Conservation (phyloP, 345 rosid genomes). For the Schrenkiella parvula region DNA sequence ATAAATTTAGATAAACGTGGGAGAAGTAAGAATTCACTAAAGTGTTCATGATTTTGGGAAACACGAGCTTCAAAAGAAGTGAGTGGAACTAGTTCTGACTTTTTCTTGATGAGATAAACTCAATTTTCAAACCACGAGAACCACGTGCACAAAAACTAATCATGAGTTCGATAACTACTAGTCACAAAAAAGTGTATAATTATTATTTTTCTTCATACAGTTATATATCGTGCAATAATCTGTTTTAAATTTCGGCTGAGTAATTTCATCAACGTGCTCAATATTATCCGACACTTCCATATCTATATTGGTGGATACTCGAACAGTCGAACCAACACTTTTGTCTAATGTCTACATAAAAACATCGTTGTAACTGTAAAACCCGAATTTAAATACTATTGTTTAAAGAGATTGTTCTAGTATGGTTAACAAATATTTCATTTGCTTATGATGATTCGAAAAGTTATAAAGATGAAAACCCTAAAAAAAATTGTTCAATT, state of each 20-base stretch:
- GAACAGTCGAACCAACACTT: neutral
- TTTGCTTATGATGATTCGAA: neutral
- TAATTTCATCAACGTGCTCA: constrained; percentile 5
- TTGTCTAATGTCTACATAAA: neutral
- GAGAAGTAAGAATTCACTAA: neutral
- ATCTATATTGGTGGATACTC: neutral
- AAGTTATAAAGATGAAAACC: neutral
- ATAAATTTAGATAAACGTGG: neutral
- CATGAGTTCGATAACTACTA: neutral
- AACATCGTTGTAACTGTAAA: neutral
- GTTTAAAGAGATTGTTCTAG: neutral
- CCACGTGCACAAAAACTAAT: constrained; percentile 14
- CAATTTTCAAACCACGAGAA: constrained; percentile 19
- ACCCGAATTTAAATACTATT: neutral
- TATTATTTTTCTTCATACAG: neutral
- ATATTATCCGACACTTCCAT: constrained; percentile 18
- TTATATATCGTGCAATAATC: neutral
- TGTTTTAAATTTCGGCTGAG: constrained; percentile 18
- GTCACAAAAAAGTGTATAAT: constrained; percentile 5
- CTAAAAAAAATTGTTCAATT: neutral
- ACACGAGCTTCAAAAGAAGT: constrained; percentile 7
- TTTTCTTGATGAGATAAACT: neutral
- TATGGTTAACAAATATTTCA: neutral
- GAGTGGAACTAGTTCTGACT: neutral
- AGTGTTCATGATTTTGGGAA: neutral